Evolutionary conservation across 176 grass and related monocot genomes (phyloP).

Genomic region (Zea luxurians): DNA sequence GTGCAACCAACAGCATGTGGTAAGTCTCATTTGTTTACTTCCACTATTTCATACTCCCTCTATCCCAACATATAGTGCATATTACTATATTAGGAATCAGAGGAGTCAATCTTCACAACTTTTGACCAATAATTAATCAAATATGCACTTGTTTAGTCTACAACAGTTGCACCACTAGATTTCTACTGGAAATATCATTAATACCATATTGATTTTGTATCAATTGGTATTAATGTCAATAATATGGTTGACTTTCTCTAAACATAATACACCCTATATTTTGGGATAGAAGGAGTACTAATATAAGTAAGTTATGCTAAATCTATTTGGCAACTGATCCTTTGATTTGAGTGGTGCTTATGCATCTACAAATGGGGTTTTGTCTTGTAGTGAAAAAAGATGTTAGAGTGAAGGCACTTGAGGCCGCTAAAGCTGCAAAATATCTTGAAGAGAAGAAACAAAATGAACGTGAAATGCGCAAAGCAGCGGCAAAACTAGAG

Average conservation of each 20-base stretch:
- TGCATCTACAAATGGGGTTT: slow-evolving; percentile 11
- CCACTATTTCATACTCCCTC: background rate
- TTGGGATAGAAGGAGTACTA: background rate
- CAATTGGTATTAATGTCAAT: background rate
- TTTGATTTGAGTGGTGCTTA: no score
- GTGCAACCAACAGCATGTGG: slow-evolving; percentile 52
- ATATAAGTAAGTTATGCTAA: background rate
- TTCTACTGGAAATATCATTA: background rate
- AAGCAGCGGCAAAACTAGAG: slow-evolving; percentile 73
- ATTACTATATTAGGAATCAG: no score
- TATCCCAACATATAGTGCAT: no score
- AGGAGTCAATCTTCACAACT: background rate
- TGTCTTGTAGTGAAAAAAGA: slow-evolving; percentile 80
- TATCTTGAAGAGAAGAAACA: slow-evolving; percentile 79
- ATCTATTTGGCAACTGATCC: background rate
- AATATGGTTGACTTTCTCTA: background rate
- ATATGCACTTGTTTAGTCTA: slow-evolving; percentile 1
- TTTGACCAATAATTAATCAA: background rate
- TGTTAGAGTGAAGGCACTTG: slow-evolving; percentile 85
- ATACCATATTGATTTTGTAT: background rate
- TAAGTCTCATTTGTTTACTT: slow-evolving; percentile 43
- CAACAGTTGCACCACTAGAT: background rate
- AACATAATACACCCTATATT: background rate
- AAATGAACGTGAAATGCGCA: slow-evolving; percentile 78
- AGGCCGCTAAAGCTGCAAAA: slow-evolving; percentile 89